phyloP scores from a whole-genome alignment of 1,284 basidiomycete species.

The Rhodotorula sp. region DNA sequence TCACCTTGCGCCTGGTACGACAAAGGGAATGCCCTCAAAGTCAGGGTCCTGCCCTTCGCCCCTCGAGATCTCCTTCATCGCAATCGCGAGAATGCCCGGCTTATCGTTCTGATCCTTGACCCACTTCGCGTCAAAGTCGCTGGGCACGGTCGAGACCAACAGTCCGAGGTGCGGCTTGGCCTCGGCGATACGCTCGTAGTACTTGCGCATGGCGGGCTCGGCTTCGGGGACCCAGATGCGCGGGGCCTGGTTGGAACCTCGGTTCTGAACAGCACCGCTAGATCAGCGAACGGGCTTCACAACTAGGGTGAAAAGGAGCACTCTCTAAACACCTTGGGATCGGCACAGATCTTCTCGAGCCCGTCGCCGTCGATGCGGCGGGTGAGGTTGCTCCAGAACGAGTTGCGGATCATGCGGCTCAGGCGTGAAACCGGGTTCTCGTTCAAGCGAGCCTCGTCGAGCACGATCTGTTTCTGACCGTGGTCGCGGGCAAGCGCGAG shows the following conservation, averaged over 20 bases:
- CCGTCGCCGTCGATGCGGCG: slow-evolving; percentile 96
- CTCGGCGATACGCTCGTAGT: slow-evolving; percentile 63
- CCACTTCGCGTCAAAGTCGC: slow-evolving; percentile 76
- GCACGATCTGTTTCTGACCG: slow-evolving; percentile 88
- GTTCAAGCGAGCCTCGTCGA: slow-evolving; percentile 92
- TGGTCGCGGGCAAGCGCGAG: slow-evolving; percentile 95
- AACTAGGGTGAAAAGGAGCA: neutral
- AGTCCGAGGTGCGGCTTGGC: slow-evolving; percentile 70
- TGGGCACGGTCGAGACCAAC: slow-evolving; percentile 83
- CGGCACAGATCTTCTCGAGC: slow-evolving; percentile 90
- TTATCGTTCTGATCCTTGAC: slow-evolving; percentile 90
- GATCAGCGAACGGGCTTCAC: neutral
- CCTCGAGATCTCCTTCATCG: slow-evolving; percentile 82
- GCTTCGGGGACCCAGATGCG: slow-evolving; percentile 91
- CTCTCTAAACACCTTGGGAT: slow-evolving; percentile 75
- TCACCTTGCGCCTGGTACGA: slow-evolving; percentile 86
- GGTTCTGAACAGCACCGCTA: slow-evolving; percentile 53
- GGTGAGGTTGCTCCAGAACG: slow-evolving; percentile 97
- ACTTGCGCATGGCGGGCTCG: slow-evolving; percentile 89
- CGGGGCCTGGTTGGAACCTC: slow-evolving; percentile 66
- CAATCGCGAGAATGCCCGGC: slow-evolving; percentile 89
- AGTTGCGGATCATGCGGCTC: slow-evolving; percentile 96
- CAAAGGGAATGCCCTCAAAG: slow-evolving; percentile 89
- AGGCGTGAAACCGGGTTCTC: slow-evolving; percentile 97
- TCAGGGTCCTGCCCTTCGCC: slow-evolving; percentile 65